These are phyloP conservation scores for Citrus reticulata DNA, from an alignment of 345 rosid genomes.

Conservation along the genomic window DNA sequence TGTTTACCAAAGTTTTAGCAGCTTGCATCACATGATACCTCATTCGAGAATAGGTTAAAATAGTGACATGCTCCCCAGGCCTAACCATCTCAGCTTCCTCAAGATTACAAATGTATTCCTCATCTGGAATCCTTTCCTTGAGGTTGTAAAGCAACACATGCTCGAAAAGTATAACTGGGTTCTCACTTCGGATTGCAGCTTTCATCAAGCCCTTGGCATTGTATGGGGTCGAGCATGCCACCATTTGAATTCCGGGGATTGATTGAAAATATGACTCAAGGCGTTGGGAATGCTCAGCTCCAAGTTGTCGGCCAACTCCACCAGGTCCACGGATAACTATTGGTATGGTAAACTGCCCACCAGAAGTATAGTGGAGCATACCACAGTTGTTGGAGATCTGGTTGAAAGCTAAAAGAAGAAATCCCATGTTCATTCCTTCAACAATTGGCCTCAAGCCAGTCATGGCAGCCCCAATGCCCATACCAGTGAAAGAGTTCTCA, in stretches of 20 bases:
- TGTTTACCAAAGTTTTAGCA: conserved; percentile 84
- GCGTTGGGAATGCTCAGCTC: conserved; percentile 96
- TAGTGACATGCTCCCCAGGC: conserved; percentile 86
- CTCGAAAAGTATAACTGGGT: conserved; percentile 93
- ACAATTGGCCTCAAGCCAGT: conserved; percentile 84
- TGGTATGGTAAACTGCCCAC: conserved; percentile 92
- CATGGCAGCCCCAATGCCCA: conserved; percentile 98
- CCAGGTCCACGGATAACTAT: conserved; percentile 98
- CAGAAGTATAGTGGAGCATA: conserved; percentile 98
- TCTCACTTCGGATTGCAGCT: conserved; percentile 96
- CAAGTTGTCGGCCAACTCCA: conserved; percentile 95
- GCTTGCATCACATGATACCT: conserved; percentile 98
- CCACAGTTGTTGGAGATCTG: conserved; percentile 99
- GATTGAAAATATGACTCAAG: conserved; percentile 97
- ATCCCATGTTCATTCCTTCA: conserved; percentile 99
- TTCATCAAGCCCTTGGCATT: conserved; percentile 99
- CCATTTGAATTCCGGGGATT: conserved; percentile 99
- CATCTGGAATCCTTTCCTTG: conserved; percentile 91
- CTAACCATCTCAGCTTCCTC: conserved; percentile 99
- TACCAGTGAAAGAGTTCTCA: conserved; percentile 94
- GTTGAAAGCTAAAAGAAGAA: conserved; percentile 93
- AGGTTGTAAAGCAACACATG: conserved; percentile 97
- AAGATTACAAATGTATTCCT: conserved; percentile 78
- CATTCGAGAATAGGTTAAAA: conserved; percentile 90
- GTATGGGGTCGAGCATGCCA: conserved; percentile 96